phyloP scores from a whole-genome alignment of 2,329 filamentous ascomycete genomes.

The Volutella citrinella region DNA sequence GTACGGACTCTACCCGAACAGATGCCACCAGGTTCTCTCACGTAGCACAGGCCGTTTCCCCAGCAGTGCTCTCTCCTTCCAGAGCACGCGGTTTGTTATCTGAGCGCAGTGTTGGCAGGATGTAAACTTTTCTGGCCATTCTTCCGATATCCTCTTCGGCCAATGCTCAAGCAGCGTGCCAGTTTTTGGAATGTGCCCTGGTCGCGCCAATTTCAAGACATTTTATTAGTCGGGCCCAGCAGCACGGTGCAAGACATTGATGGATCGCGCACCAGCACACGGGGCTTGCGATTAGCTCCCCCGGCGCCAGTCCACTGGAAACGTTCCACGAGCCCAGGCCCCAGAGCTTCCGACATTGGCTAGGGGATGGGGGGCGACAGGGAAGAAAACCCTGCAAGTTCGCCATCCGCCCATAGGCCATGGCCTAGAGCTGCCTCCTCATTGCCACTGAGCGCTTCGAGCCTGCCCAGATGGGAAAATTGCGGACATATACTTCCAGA shows the following conservation, averaged over 20 bases:
- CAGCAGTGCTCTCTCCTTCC: too few species aligned
- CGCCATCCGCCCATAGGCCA: conserved; percentile 2
- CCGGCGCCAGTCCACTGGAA: conserved; percentile 20
- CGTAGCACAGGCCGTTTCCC: too few species aligned
- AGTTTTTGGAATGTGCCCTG: conserved; percentile 16
- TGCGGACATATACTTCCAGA: too few species aligned
- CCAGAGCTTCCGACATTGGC: too few species aligned
- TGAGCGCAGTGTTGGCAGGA: too few species aligned
- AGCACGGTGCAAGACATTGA: conserved; percentile 26
- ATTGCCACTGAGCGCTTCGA: conserved; percentile 15
- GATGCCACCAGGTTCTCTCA: too few species aligned
- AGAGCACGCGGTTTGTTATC: too few species aligned
- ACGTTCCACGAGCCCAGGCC: conserved; percentile 11
- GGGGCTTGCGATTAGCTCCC: conserved; percentile 19
- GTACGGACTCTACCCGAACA: too few species aligned
- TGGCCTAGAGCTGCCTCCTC: too few species aligned
- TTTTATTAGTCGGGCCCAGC: conserved; percentile 19
- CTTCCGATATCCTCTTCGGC: background rate
- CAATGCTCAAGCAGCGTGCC: background rate
- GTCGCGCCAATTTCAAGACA: conserved; percentile 22
- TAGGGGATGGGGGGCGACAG: conserved; percentile 9
- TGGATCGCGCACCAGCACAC: conserved; percentile 16
- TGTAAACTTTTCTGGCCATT: background rate
- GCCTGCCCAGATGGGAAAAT: too few species aligned
- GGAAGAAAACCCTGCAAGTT: conserved; percentile 9